Evolutionary conservation across 192 early-diverging fungal species (phyloP).

Genomic region (Coemansia sp.): DNA sequence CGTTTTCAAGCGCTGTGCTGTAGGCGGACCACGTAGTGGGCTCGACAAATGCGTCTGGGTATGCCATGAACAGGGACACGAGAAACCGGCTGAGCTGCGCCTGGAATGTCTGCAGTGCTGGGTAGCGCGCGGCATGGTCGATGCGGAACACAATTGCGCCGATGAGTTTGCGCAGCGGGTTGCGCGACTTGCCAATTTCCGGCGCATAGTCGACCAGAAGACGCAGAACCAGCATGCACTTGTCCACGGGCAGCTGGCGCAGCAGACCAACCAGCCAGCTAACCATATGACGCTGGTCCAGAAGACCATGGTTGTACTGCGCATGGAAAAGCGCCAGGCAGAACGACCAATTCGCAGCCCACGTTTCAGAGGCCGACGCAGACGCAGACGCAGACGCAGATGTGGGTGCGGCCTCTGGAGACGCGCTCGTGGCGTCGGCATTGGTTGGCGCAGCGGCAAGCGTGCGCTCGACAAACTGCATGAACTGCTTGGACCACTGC

Average conservation of each 20-base stretch:
- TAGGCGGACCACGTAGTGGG: constrained; percentile 41
- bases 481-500: constrained; percentile 44
- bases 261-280: constrained; percentile 43
- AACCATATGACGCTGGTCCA: constrained; percentile 48
- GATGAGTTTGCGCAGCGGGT: constrained; percentile 49
- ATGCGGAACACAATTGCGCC: constrained; percentile 27
- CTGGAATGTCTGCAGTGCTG: constrained; percentile 16
- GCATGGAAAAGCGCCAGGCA: constrained; percentile 31
- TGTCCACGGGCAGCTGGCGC: constrained; percentile 24
- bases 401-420: neutral
- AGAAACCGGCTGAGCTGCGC: constrained; percentile 16
- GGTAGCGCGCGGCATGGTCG: constrained; percentile 20
- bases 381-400: too few relatives aligned
- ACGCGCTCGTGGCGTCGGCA: neutral
- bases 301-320: constrained; percentile 44
- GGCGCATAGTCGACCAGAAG: constrained; percentile 29
- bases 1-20: constrained; percentile 11
- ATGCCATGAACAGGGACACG: constrained; percentile 24
- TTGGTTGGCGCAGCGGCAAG: constrained; percentile 27
- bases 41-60: constrained; percentile 51
- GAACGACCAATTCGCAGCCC: constrained; percentile 34
- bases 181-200: constrained; percentile 47
- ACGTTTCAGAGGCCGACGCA: constrained; percentile 4
- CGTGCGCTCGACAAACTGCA: constrained; percentile 36
- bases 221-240: constrained; percentile 43